Percentiles rank a stretch among this genome's conserved stretches.
phyloP scores from a whole-genome alignment of 805 yeast genomes.

The Candida rishiriensis region DNA sequence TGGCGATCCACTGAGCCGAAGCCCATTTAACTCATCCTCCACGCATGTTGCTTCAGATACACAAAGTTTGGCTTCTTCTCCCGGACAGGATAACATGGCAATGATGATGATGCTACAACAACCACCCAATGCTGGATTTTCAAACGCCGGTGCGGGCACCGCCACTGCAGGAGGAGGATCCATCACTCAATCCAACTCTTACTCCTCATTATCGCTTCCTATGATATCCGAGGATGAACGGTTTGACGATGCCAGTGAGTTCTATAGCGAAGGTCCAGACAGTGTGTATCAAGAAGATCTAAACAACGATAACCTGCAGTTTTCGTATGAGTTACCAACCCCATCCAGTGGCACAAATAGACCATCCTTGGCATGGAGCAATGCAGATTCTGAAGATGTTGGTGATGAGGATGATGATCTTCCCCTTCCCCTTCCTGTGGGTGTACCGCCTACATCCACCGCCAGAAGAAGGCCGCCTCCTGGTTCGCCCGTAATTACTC shows the following conservation, averaged over 20 bases:
- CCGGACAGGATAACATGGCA: background rate
- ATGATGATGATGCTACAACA: too few relatives aligned
- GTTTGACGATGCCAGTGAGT: background rate
- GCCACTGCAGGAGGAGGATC: background rate
- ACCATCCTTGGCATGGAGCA: background rate
- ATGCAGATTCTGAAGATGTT: background rate
- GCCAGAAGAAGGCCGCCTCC: too few relatives aligned
- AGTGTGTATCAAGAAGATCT: background rate
- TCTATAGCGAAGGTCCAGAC: background rate
- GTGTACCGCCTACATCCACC: too few relatives aligned
- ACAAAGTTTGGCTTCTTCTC: background rate
- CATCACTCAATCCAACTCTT: conserved; percentile 11
- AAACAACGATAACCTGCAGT: background rate
- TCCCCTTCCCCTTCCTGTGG: too few relatives aligned
- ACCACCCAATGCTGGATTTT: too few relatives aligned
- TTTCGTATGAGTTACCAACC: background rate
- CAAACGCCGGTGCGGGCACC: too few relatives aligned
- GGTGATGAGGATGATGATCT: too few relatives aligned
- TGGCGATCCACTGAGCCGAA: background rate
- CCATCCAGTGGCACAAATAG: background rate
- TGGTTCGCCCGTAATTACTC: too few relatives aligned
- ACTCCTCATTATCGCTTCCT: conserved; percentile 16
- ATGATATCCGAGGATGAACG: conserved; percentile 19
- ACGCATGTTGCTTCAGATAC: background rate
- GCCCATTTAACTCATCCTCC: background rate